These are phyloP conservation scores for Amanita pseudoporphyria DNA, from an alignment of 768 basidiomycete species.

Conservation along the genomic window DNA sequence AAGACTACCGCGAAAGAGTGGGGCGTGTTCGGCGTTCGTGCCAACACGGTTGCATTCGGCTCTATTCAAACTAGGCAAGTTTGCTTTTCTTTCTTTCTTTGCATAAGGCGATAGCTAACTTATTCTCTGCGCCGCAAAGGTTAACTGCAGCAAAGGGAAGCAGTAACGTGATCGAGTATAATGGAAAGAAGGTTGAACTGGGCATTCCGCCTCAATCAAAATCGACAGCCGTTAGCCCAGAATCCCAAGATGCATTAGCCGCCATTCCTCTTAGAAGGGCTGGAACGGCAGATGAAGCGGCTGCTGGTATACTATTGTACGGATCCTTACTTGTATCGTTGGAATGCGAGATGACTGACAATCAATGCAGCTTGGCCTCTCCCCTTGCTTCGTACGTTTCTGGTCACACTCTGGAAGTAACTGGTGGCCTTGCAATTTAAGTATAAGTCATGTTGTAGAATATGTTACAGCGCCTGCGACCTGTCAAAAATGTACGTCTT, in stretches of 20 bases:
- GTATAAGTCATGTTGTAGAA: not conserved
- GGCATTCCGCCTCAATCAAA: slow-evolving; percentile 57
- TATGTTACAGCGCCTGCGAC: not conserved
- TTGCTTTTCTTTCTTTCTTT: too few species aligned
- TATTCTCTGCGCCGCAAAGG: slow-evolving; percentile 22
- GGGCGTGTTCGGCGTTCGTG: slow-evolving; percentile 75
- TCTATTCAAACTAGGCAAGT: slow-evolving; percentile 58
- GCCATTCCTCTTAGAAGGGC: slow-evolving; percentile 58
- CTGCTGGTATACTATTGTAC: slow-evolving; percentile 66
- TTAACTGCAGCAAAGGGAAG: slow-evolving; percentile 74
- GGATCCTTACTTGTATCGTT: slow-evolving; percentile 20
- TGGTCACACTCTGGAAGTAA: slow-evolving; percentile 79
- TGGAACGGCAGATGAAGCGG: slow-evolving; percentile 68
- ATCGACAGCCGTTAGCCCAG: slow-evolving; percentile 18
- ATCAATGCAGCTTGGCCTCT: slow-evolving; percentile 53
- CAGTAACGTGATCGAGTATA: slow-evolving; percentile 67
- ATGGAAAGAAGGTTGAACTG: slow-evolving; percentile 75
- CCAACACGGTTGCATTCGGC: slow-evolving; percentile 75
- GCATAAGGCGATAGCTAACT: not conserved
- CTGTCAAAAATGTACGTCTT: too few species aligned
- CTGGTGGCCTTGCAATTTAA: slow-evolving; percentile 72
- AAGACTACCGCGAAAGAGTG: slow-evolving; percentile 87
- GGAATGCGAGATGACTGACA: not conserved
- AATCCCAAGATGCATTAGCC: slow-evolving; percentile 21
- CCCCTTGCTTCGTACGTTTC: slow-evolving; percentile 73